Conservation (phyloP, 2,329 filamentous ascomycete genomes). For the Colletotrichum agaves region DNA sequence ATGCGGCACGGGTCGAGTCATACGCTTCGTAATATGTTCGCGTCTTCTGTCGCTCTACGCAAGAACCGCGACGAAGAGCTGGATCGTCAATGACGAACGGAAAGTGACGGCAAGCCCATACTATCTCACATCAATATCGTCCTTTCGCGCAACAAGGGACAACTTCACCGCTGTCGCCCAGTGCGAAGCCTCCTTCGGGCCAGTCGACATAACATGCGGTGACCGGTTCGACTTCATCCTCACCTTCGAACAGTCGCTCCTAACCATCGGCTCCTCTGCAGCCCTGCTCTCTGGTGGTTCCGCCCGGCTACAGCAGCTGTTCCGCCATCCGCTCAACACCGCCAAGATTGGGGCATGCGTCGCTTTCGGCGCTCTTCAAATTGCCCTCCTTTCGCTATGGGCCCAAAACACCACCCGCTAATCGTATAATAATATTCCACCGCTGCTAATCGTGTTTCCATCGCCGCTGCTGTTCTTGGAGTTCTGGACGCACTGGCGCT, state of each 20-base stretch:
- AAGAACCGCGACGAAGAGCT: too few relatives aligned
- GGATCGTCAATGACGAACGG: too few relatives aligned
- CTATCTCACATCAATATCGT: too few relatives aligned
- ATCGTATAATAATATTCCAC: too few relatives aligned
- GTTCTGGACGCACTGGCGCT: conserved; percentile 44
- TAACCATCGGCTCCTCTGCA: conserved; percentile 46
- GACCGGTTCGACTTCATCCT: conserved; percentile 62
- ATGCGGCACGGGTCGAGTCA: neutral
- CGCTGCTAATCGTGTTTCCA: conserved; percentile 43
- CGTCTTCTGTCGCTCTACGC: neutral
- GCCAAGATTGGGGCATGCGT: conserved; percentile 22
- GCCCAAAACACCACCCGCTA: too few relatives aligned
- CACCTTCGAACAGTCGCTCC: conserved; percentile 54
- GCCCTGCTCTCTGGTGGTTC: conserved; percentile 46
- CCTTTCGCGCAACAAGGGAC: conserved; percentile 6
- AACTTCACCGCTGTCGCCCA: conserved; percentile 23
- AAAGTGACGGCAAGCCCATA: too few relatives aligned
- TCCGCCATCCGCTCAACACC: conserved; percentile 40
- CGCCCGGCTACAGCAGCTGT: conserved; percentile 45
- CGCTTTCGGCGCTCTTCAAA: conserved; percentile 38
- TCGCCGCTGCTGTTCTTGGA: conserved; percentile 44
- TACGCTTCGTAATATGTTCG: conserved; percentile 6
- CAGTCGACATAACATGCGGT: conserved; percentile 44
- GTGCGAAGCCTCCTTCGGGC: conserved; percentile 41
- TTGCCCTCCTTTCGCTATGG: conserved; percentile 43